These are phyloP conservation scores for Xanthoconium stramineum DNA, from an alignment of 768 basidiomycete genomes.

Conservation along the genomic window DNA sequence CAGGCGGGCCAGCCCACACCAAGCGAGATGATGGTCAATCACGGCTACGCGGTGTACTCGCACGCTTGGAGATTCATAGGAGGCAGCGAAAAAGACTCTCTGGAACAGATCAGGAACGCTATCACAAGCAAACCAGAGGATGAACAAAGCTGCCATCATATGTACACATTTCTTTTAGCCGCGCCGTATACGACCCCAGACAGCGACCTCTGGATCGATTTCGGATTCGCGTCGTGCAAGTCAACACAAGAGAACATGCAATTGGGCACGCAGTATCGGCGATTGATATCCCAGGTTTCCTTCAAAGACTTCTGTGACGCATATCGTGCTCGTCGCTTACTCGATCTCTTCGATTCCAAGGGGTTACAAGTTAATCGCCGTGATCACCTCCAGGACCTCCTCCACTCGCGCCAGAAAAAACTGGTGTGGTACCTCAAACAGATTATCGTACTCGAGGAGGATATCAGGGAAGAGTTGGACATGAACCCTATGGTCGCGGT, in stretches of 20 bases:
- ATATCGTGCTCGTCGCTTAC: neutral
- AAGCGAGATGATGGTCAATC: neutral
- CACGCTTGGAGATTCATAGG: constrained; percentile 1
- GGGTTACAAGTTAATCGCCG: neutral
- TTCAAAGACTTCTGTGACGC: constrained; percentile 4
- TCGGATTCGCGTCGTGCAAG: constrained; percentile 3
- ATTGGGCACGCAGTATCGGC: neutral
- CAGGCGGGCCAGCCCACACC: neutral
- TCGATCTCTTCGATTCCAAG: constrained; percentile 1
- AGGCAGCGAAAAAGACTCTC: neutral
- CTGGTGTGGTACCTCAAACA: constrained; percentile 1
- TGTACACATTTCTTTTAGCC: neutral
- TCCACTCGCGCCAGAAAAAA: neutral
- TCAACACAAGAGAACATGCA: neutral
- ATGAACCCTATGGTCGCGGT: neutral
- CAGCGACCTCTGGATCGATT: neutral
- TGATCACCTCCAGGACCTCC: neutral
- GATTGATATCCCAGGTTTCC: neutral
- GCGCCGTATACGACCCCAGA: neutral
- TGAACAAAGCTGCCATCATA: neutral
- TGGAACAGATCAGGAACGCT: neutral
- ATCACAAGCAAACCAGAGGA: neutral
- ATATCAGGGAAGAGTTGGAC: neutral
- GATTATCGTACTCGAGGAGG: neutral
- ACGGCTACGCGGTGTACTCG: neutral